Evolutionary conservation across 495 filamentous ascomycete genomes (phyloP).

Genomic region (Copromyces sp.): DNA sequence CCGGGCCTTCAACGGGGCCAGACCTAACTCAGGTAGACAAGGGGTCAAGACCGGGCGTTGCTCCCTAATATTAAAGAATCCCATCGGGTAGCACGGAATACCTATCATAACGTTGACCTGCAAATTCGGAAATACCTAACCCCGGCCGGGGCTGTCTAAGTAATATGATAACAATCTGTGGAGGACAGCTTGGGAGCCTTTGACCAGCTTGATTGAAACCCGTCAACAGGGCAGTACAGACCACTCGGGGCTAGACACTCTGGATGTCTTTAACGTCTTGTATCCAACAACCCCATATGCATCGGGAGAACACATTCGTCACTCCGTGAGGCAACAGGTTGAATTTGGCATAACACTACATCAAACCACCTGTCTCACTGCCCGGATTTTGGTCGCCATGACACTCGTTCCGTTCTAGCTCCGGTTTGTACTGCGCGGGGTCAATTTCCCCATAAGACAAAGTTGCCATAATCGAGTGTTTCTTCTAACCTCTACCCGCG

Average conservation of each 20-base stretch:
- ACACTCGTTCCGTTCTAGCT: not conserved
- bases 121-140: not conserved
- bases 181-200: not conserved
- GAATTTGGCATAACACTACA: not conserved
- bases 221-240: not conserved
- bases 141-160: not conserved
- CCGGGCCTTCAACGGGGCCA: not conserved
- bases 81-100: not conserved
- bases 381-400: not conserved
- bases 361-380: not conserved
- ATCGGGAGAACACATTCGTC: not conserved
- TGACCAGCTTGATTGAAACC: not conserved
- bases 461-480: not conserved
- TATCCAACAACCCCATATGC: not conserved
- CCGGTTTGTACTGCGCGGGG: constrained; percentile 2
- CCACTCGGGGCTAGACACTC: not conserved
- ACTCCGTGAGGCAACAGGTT: not conserved
- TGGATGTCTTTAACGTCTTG: not conserved
- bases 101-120: not conserved
- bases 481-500: not conserved
- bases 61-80: not conserved
- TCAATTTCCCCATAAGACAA: not conserved
- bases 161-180: not conserved
- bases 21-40: not conserved
- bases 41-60: not conserved